A percentile compares a stretch with the other conserved stretches of the same genome.
Conservation (phyloP, 768 basidiomycete species). For the Kwoniella newhampshirensis region DNA sequence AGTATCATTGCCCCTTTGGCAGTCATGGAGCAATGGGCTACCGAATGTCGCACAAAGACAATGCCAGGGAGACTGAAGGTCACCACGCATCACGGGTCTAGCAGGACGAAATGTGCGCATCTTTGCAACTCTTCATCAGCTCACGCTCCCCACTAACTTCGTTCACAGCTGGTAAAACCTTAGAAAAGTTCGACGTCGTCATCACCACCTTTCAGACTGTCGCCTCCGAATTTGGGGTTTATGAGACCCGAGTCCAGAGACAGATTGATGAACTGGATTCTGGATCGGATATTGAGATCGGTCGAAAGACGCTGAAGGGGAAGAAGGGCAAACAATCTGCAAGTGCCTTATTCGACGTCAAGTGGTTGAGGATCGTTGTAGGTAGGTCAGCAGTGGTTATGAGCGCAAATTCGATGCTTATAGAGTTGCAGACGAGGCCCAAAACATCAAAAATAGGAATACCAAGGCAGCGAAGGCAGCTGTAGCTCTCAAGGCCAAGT, state of each 20-base stretch:
- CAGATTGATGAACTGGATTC: slow-evolving; percentile 54
- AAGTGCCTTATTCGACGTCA: slow-evolving; percentile 64
- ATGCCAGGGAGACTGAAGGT: slow-evolving; percentile 69
- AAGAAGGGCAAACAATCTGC: slow-evolving; percentile 57
- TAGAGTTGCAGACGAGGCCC: slow-evolving; percentile 73
- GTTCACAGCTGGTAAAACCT: slow-evolving; percentile 40
- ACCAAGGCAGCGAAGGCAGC: slow-evolving; percentile 75
- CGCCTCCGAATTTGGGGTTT: slow-evolving; percentile 71
- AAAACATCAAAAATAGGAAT: slow-evolving; percentile 85
- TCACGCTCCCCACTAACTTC: not conserved
- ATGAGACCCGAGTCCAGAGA: slow-evolving; percentile 55
- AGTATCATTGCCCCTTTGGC: slow-evolving; percentile 87
- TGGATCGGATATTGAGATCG: slow-evolving; percentile 55
- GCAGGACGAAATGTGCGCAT: slow-evolving; percentile 65
- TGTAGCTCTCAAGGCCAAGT: slow-evolving; percentile 72
- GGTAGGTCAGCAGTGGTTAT: slow-evolving; percentile 57
- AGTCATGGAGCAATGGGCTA: slow-evolving; percentile 86
- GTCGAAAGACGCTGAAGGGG: slow-evolving; percentile 56
- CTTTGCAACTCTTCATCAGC: not conserved
- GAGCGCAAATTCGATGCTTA: slow-evolving; percentile 2
- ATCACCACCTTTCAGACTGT: slow-evolving; percentile 85
- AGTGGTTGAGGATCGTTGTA: slow-evolving; percentile 82
- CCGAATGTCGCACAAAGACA: slow-evolving; percentile 67
- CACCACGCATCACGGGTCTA: slow-evolving; percentile 77
- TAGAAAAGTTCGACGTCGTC: slow-evolving; percentile 54